A percentile compares a stretch with the other conserved stretches of the same genome.
phyloP scores from a whole-genome alignment of 352 stramenopile genomes.

The Globisporangium barbulae region DNA sequence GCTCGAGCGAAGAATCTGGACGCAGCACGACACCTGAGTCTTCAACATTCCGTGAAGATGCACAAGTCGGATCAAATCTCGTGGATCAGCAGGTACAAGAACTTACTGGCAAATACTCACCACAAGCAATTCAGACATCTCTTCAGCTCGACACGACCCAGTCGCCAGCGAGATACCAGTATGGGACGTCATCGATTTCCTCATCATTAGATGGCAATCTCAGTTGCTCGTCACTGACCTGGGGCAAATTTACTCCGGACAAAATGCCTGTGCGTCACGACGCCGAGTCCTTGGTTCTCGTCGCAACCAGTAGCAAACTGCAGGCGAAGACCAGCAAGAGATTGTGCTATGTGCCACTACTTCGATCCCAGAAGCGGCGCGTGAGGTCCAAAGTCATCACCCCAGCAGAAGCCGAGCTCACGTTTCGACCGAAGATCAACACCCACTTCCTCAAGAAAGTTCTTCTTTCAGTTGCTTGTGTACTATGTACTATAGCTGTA shows the following conservation, averaged over 20 bases:
- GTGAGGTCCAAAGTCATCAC: slow-evolving; percentile 21
- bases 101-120: background rate
- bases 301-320: background rate
- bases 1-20: background rate
- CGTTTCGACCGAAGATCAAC: slow-evolving; percentile 61
- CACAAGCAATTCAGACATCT: background rate
- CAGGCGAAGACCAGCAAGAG: background rate
- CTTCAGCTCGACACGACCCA: background rate
- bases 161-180: background rate
- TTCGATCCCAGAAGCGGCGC: slow-evolving; percentile 14
- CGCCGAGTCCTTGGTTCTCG: slow-evolving; percentile 7
- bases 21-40: background rate
- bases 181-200: background rate
- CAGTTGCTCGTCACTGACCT: slow-evolving; percentile 19
- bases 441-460: slow-evolving; percentile 16
- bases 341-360: slow-evolving; percentile 17
- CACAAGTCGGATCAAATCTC: background rate
- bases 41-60: background rate
- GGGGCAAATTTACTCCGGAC: slow-evolving; percentile 49
- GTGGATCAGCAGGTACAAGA: no score
- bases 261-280: slow-evolving; percentile 38
- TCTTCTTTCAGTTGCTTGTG: background rate
- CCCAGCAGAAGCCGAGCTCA: slow-evolving; percentile 32
- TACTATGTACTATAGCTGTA: background rate
- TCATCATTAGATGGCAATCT: slow-evolving; percentile 4